Evolutionary conservation across 75 land plant genomes (phyloP).

Genomic region (Pinus taeda): DNA sequence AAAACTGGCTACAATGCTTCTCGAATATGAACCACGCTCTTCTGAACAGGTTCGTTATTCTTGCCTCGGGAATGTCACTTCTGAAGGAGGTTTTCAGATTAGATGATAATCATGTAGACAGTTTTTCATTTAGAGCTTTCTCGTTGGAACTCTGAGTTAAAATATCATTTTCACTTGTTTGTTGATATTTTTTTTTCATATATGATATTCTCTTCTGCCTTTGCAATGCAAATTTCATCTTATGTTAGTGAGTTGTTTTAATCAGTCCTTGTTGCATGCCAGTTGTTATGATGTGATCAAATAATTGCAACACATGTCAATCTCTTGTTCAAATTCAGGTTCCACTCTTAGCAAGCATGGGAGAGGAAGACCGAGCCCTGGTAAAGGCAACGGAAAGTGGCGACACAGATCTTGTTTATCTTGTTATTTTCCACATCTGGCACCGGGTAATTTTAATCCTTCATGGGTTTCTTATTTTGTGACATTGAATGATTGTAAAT

Average conservation of each 20-base stretch:
- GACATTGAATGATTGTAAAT: neutral
- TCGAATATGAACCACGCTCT: conserved; percentile 92
- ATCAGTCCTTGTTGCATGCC: neutral
- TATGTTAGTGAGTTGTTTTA: neutral
- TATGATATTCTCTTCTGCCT: neutral
- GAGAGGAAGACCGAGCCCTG: conserved; percentile 92
- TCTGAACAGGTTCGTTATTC: conserved; percentile 78
- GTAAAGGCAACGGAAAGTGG: conserved; percentile 95
- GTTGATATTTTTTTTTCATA: neutral
- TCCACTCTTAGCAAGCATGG: conserved; percentile 89
- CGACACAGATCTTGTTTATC: conserved; percentile 95
- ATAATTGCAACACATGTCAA: neutral
- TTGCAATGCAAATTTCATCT: too few relatives aligned
- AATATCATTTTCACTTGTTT: neutral
- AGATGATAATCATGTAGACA: too few relatives aligned
- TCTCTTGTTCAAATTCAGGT: conserved; percentile 46
- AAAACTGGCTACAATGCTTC: conserved; percentile 92
- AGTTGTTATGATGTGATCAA: neutral
- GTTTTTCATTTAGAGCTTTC: neutral
- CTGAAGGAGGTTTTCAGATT: too few relatives aligned
- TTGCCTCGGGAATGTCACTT: neutral
- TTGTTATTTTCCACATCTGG: conserved; percentile 94
- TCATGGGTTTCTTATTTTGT: neutral
- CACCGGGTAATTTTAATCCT: conserved; percentile 49
- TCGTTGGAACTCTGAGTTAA: neutral